Evolutionary conservation across 768 basidiomycete species (phyloP), one percentile per base, ranked within the genome.

Genomic region (Hemileccinum rubropunctum): DNA sequence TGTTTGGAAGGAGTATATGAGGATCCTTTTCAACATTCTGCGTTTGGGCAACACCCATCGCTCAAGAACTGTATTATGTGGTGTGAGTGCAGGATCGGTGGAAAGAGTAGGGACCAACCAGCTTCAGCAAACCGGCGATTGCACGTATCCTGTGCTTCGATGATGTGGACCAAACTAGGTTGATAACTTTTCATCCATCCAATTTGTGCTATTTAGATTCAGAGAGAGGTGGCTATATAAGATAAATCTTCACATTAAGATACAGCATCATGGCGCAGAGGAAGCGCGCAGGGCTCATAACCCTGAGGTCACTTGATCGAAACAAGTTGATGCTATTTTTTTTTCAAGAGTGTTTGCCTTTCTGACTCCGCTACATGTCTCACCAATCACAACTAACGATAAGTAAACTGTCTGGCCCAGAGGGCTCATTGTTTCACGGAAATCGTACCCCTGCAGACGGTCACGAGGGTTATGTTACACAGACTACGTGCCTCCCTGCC

Each of bases 221-320:
- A n/a, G n/a, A 17, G 4, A 3, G 36, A 18, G 3, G 10, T 37
- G 4, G 15, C 6, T 6, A 37, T 15, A 7, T 6, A 37, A 10
- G 18, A 11, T 20, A 20, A 10, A 3, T 18, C 5, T 20, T 4
- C 8, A 4, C 9, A 17, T 6, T 2, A 1, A 26, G 14, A 0
- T 13, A 58, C 21, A 73, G 72, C 72, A 73, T 64, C 72, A 71
- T 73, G 72, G 71, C 72, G 71, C 72, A 73, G 73, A 65, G 72
- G 72, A 66, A 74, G 73, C 71, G 71, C 69, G 73, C 73, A 64
- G 73, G 73, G 71, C 71, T 69, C 73, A 74, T 73, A 73, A 74
- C 71, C 73, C 73, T 65, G 73, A 74, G 70, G 73, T 73, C 73
- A 69, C 71, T 71, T 63, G 73, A 74, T 74, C 73, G 73, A 73